Percentiles rank a stretch among this genome's conserved stretches.
Conservation (phyloP, 768 basidiomycete genomes). For the Macrolepiota albuminosa region DNA sequence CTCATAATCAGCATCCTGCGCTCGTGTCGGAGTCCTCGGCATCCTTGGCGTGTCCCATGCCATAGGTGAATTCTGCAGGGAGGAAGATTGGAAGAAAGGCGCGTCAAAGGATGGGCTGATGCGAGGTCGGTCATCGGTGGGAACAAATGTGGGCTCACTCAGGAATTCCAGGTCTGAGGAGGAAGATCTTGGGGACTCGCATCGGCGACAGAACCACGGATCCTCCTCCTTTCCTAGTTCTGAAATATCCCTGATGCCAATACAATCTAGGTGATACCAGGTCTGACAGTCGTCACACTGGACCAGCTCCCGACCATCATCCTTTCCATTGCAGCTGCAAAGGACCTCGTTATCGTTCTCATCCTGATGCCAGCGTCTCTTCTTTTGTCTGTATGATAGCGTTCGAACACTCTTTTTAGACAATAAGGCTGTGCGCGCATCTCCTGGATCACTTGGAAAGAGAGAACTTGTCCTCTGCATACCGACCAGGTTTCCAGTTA, state of each 20-base stretch:
- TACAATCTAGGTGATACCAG: slow-evolving; percentile 82
- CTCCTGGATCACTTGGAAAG: slow-evolving; percentile 66
- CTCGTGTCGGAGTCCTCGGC: slow-evolving; percentile 49
- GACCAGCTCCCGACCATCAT: slow-evolving; percentile 73
- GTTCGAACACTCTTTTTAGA: slow-evolving; percentile 68
- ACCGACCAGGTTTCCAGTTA: slow-evolving; percentile 36
- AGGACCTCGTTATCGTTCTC: slow-evolving; percentile 46
- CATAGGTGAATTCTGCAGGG: slow-evolving; percentile 51
- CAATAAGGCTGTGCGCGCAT: slow-evolving; percentile 68
- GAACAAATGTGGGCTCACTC: slow-evolving; percentile 66
- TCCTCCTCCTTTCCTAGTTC: slow-evolving; percentile 76
- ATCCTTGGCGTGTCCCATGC: slow-evolving; percentile 39
- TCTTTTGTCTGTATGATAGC: slow-evolving; percentile 49
- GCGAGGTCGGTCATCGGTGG: slow-evolving; percentile 50
- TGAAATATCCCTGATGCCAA: slow-evolving; percentile 59
- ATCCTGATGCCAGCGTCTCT: slow-evolving; percentile 30
- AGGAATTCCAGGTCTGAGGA: slow-evolving; percentile 28
- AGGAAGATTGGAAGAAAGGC: slow-evolving; percentile 53
- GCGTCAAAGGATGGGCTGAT: slow-evolving; percentile 43
- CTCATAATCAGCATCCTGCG: slow-evolving; percentile 20
- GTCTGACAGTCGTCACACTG: slow-evolving; percentile 77
- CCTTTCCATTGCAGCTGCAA: slow-evolving; percentile 63
- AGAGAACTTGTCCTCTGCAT: slow-evolving; percentile 27
- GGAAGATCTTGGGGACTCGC: slow-evolving; percentile 38
- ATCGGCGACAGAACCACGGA: slow-evolving; percentile 69